phyloP scores from a whole-genome alignment of 352 stramenopile species.

The Phytophthora podocarpi region DNA sequence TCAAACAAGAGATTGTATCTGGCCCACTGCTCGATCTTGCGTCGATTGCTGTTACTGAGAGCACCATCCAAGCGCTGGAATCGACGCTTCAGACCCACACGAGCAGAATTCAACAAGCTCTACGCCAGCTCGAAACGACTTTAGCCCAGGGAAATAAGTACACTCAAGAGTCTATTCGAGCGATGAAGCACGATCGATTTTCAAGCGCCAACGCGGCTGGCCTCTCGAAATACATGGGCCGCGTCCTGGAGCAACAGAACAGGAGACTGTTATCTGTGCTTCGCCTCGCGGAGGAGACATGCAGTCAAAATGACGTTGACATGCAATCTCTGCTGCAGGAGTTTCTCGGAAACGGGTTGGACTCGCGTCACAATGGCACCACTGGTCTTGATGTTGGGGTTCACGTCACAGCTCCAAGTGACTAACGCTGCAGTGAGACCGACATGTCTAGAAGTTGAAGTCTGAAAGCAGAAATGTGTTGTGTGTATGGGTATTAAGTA shows the following conservation, averaged over 20 bases:
- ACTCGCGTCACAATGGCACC: background rate
- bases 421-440: background rate
- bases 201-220: background rate
- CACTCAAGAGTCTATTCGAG: constrained; percentile 9
- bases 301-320: constrained; percentile 12
- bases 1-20: background rate
- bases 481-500: background rate
- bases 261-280: constrained; percentile 12
- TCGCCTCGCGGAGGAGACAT: constrained; percentile 11
- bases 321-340: constrained; percentile 1
- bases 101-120: background rate
- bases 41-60: background rate
- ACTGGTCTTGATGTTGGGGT: background rate
- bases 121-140: background rate
- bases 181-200: background rate
- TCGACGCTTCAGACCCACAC: background rate
- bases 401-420: background rate
- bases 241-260: constrained; percentile 18
- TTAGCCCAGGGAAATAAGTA: constrained; percentile 2
- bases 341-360: background rate
- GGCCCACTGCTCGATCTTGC: constrained; percentile 1
- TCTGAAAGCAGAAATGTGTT: background rate
- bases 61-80: background rate
- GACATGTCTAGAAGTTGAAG: background rate
- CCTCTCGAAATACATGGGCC: background rate